phyloP scores from a whole-genome alignment of 129 eudicot species.

The Flaveria brownii region DNA sequence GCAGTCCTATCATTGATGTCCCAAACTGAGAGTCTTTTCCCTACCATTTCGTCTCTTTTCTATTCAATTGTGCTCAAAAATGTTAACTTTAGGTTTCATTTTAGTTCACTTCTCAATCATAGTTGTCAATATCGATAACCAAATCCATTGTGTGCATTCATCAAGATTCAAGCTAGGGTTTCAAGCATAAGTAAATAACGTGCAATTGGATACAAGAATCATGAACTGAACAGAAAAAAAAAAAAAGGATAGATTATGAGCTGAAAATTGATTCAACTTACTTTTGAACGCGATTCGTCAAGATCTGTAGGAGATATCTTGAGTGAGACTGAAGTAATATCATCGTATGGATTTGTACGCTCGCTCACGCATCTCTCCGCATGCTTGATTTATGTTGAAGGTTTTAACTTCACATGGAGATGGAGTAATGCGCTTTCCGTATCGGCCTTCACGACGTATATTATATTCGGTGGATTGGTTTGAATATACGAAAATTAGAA shows the following conservation, averaged over 20 bases:
- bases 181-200: not conserved
- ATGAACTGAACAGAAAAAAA: constrained; percentile 10
- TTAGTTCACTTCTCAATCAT: not conserved
- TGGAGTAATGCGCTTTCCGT: no score
- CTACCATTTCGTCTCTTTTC: not conserved
- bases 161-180: constrained; percentile 21
- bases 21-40: no score
- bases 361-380: constrained; percentile 24
- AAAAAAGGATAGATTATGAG: not conserved
- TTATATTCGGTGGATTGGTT: no score
- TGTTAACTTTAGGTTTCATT: not conserved
- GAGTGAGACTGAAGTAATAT: constrained; percentile 74
- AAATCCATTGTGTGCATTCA: not conserved
- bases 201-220: not conserved
- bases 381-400: constrained; percentile 11
- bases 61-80: not conserved
- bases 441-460: no score
- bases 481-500: no score
- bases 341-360: constrained; percentile 36
- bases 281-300: constrained; percentile 64
- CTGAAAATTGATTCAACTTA: constrained; percentile 4
- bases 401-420: not conserved
- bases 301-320: constrained; percentile 69
- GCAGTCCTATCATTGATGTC: no score
- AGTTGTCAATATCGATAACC: no score